Evolutionary conservation across 192 early-diverging fungal species (phyloP).

Genomic region (Mortierella antarctica): DNA sequence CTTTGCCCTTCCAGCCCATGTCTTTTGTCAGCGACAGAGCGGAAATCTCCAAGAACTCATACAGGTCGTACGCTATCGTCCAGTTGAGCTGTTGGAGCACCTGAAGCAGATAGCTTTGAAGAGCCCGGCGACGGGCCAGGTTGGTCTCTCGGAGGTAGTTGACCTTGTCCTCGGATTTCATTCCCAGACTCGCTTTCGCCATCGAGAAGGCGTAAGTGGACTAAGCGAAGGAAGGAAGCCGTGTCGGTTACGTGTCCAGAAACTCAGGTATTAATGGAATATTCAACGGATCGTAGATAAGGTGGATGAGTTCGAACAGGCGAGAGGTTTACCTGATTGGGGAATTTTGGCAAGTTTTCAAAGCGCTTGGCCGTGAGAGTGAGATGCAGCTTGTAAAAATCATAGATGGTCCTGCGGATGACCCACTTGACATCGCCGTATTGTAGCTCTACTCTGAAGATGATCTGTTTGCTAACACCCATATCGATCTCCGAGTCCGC

Average conservation of each 20-base stretch:
- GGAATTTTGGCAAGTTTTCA: slow-evolving; percentile 40
- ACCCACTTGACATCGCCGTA: slow-evolving; percentile 88
- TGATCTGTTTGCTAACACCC: slow-evolving; percentile 58
- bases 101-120: slow-evolving; percentile 71
- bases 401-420: slow-evolving; percentile 68
- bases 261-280: background rate
- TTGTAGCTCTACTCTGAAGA: slow-evolving; percentile 74
- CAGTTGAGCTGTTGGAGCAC: slow-evolving; percentile 67
- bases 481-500: slow-evolving; percentile 58
- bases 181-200: slow-evolving; percentile 32
- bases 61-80: slow-evolving; percentile 74
- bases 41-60: slow-evolving; percentile 80
- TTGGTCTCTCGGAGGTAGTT: slow-evolving; percentile 50
- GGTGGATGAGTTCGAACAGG: background rate
- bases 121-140: slow-evolving; percentile 62
- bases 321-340: slow-evolving; percentile 20
- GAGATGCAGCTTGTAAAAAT: slow-evolving; percentile 78
- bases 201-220: slow-evolving; percentile 23
- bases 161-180: slow-evolving; percentile 26
- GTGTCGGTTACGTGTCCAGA: background rate
- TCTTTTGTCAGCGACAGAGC: slow-evolving; percentile 78
- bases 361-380: slow-evolving; percentile 54
- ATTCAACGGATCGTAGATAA: background rate
- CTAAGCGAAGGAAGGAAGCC: background rate
- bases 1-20: slow-evolving; percentile 89